Evolutionary conservation across 176 grass and related monocot genomes (phyloP).

Genomic region (Ensete ventricosum): DNA sequence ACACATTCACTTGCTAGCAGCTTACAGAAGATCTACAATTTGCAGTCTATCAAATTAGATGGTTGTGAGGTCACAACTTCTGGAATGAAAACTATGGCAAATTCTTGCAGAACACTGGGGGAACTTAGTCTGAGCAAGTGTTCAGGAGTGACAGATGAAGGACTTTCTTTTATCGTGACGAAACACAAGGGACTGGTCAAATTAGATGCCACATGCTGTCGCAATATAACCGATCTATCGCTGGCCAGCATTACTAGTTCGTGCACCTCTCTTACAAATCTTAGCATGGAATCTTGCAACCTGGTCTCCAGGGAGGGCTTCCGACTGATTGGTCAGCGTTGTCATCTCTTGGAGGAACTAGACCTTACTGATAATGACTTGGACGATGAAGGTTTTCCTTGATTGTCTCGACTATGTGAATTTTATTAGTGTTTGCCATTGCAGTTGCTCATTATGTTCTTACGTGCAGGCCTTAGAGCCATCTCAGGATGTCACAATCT

Average conservation of each 20-base stretch:
- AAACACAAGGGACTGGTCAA: conserved; percentile 56
- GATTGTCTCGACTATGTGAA: not conserved
- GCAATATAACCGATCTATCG: conserved; percentile 62
- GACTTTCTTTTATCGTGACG: conserved; percentile 41
- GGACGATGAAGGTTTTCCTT: conserved; percentile 61
- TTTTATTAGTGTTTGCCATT: not conserved
- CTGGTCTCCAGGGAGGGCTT: conserved; percentile 46
- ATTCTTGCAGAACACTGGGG: conserved; percentile 42
- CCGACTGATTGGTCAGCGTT: conserved; percentile 46
- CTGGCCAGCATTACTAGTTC: conserved; percentile 55
- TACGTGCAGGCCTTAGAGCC: conserved; percentile 47
- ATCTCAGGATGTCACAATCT: conserved; percentile 48
- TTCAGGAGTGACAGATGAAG: conserved; percentile 52
- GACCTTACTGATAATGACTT: conserved; percentile 81
- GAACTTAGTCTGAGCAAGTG: conserved; percentile 81
- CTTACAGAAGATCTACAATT: conserved; percentile 32
- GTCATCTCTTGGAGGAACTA: conserved; percentile 48
- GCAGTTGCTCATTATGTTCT: conserved; percentile 2
- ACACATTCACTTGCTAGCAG: conserved; percentile 28
- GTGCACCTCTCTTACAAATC: conserved; percentile 52
- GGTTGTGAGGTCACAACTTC: conserved; percentile 44
- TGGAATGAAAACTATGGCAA: conserved; percentile 48
- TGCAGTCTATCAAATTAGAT: conserved; percentile 57
- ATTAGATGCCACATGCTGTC: conserved; percentile 71
- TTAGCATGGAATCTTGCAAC: conserved; percentile 81